Conservation (phyloP, 2,329 filamentous ascomycete genomes). For the Xylariaceae sp. region DNA sequence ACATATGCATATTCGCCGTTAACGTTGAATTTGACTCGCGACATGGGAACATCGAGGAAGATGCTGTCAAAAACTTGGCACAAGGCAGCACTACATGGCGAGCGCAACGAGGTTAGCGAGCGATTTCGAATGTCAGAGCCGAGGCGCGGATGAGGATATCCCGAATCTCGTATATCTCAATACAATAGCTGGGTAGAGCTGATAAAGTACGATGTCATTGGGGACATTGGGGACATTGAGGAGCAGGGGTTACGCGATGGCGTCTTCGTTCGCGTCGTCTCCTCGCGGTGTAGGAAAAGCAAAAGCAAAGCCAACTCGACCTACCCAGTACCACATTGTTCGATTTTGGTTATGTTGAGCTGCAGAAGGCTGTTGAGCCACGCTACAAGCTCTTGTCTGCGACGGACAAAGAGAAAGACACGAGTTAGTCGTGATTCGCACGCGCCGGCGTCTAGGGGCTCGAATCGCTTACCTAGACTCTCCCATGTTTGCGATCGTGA, state of each 20-base stretch:
- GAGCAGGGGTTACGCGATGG: constrained; percentile 22
- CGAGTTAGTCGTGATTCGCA: constrained; percentile 1
- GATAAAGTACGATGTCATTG: too few relatives aligned
- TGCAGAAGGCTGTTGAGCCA: constrained; percentile 98
- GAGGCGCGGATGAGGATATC: too few relatives aligned
- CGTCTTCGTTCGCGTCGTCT: background rate
- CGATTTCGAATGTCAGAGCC: background rate
- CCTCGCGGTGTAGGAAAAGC: background rate
- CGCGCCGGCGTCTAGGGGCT: background rate
- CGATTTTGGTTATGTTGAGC: constrained; percentile 96
- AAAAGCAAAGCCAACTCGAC: constrained; percentile 23
- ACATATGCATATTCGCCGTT: constrained; percentile 96
- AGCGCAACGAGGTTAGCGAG: constrained; percentile 21
- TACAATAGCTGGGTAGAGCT: background rate
- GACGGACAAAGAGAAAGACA: constrained; percentile 1
- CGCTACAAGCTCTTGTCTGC: constrained; percentile 87
- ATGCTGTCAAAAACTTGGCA: constrained; percentile 99
- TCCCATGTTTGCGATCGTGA: constrained; percentile 16
- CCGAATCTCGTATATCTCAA: background rate
- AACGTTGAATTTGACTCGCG: constrained; percentile 95
- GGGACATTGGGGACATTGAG: too few relatives aligned
- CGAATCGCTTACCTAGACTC: constrained; percentile 18
- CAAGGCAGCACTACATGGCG: constrained; percentile 66
- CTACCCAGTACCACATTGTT: constrained; percentile 98
- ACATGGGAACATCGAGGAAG: constrained; percentile 92